Evolutionary conservation across 2,329 filamentous ascomycete species (phyloP).

Genomic region (Graphilbum fragrans): DNA sequence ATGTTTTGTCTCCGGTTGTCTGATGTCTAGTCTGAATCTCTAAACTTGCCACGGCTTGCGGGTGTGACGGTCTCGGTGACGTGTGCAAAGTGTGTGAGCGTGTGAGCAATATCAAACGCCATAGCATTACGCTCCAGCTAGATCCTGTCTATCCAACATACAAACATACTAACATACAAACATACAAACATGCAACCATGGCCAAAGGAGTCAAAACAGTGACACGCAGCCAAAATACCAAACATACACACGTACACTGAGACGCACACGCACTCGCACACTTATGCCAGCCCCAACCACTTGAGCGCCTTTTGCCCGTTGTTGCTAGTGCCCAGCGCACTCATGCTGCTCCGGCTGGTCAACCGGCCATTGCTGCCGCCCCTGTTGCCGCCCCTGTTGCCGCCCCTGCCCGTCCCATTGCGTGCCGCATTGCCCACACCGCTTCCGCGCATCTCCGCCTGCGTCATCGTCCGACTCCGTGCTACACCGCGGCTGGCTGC

Average conservation of each 20-base stretch:
- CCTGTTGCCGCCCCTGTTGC: conserved; percentile 1
- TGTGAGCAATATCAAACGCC: too few species aligned
- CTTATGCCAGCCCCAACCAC: conserved; percentile 34
- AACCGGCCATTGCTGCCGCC: background rate
- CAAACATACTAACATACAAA: too few species aligned
- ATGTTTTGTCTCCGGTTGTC: background rate
- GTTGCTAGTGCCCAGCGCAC: conserved; percentile 1
- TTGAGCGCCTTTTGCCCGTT: conserved; percentile 34
- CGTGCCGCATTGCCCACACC: background rate
- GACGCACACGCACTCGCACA: too few species aligned
- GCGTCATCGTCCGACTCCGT: background rate
- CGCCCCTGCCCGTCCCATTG: background rate
- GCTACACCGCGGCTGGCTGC: background rate
- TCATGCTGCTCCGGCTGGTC: conserved; percentile 8
- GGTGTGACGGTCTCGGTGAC: too few species aligned
- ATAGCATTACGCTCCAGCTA: too few species aligned
- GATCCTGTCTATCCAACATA: too few species aligned
- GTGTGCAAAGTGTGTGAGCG: too few species aligned
- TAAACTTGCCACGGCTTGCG: too few species aligned
- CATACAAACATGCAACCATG: background rate
- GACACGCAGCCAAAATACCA: background rate
- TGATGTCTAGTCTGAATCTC: too few species aligned
- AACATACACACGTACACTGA: background rate
- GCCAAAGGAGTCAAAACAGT: background rate
- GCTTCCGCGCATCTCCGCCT: too few species aligned